Percentiles rank a stretch among this genome's conserved stretches.
These are phyloP conservation scores for Lipomyces oligophaga DNA, from an alignment of 805 yeast genomes.

Conservation along the genomic window DNA sequence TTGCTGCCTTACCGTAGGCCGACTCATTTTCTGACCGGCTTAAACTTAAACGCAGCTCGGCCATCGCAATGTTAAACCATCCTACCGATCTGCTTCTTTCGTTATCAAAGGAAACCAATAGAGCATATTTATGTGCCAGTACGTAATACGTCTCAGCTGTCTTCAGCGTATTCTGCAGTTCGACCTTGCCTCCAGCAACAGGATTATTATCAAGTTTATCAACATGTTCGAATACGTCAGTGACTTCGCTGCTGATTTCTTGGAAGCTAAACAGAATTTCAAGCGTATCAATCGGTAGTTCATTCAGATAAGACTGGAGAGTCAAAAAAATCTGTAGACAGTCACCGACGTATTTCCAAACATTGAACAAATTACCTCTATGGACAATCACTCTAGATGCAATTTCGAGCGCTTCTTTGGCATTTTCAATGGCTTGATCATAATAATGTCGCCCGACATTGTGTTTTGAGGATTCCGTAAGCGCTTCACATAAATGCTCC, in stretches of 20 bases:
- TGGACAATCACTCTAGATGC: slow-evolving; percentile 40
- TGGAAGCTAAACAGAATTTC: slow-evolving; percentile 31
- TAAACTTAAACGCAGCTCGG: slow-evolving; percentile 45
- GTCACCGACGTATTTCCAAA: slow-evolving; percentile 55
- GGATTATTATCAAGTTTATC: slow-evolving; percentile 30
- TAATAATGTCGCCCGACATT: slow-evolving; percentile 59
- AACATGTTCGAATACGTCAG: slow-evolving; percentile 2
- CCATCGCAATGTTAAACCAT: slow-evolving; percentile 63
- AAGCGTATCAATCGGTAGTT: slow-evolving; percentile 47
- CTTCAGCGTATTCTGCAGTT: neutral
- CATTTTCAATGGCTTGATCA: slow-evolving; percentile 57
- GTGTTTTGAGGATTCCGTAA: slow-evolving; percentile 51
- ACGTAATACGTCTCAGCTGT: slow-evolving; percentile 10
- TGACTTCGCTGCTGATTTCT: slow-evolving; percentile 1
- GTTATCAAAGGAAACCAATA: slow-evolving; percentile 9
- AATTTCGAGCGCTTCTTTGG: slow-evolving; percentile 46
- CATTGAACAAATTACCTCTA: slow-evolving; percentile 4
- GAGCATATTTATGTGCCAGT: slow-evolving; percentile 21
- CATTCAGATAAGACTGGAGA: slow-evolving; percentile 51
- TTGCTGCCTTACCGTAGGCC: slow-evolving; percentile 44
- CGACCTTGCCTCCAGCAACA: slow-evolving; percentile 5
- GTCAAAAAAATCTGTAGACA: slow-evolving; percentile 51
- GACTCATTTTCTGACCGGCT: slow-evolving; percentile 31
- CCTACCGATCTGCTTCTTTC: slow-evolving; percentile 32
- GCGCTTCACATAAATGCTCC: slow-evolving; percentile 54